Conservation (phyloP, 306 rosid species). For the Lathyrus aphaca region DNA sequence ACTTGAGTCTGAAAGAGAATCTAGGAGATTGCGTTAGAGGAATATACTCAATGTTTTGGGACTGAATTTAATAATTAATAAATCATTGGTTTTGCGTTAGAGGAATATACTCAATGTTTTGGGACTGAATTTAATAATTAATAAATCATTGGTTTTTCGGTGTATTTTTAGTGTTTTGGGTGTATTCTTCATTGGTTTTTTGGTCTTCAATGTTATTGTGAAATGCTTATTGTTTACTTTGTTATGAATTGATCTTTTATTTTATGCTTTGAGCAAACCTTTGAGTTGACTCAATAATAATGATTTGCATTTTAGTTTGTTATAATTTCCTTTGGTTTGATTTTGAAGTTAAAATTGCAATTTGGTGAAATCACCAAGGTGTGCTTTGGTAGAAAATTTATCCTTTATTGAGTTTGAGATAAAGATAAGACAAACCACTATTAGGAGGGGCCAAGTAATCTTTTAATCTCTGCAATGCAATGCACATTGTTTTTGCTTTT, state of each 20-base stretch:
- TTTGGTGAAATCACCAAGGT: too few species aligned
- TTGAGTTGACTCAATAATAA: not conserved
- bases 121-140: not conserved
- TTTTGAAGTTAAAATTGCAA: not conserved
- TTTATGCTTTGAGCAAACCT: not conserved
- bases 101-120: not conserved
- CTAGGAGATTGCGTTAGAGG: constrained; percentile 9
- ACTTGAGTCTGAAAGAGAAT: constrained; percentile 19
- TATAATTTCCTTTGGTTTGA: not conserved
- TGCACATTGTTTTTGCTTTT: too few species aligned
- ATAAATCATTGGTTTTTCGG: not conserved
- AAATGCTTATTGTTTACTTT: not conserved
- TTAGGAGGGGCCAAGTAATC: too few species aligned
- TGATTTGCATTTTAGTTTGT: not conserved
- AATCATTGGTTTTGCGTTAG: not conserved
- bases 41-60: not conserved
- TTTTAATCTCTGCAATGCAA: too few species aligned
- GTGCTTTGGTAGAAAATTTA: too few species aligned
- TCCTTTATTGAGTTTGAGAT: too few species aligned
- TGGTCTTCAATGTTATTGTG: not conserved
- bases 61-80: not conserved
- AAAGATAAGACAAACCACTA: too few species aligned
- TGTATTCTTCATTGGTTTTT: not conserved
- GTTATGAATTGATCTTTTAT: not conserved
- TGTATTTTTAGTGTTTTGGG: too few species aligned